Evolutionary conservation across 2,329 filamentous ascomycete genomes (phyloP), one percentile per base, ranked within the genome.

Genomic region (Diplocarpon rosae): DNA sequence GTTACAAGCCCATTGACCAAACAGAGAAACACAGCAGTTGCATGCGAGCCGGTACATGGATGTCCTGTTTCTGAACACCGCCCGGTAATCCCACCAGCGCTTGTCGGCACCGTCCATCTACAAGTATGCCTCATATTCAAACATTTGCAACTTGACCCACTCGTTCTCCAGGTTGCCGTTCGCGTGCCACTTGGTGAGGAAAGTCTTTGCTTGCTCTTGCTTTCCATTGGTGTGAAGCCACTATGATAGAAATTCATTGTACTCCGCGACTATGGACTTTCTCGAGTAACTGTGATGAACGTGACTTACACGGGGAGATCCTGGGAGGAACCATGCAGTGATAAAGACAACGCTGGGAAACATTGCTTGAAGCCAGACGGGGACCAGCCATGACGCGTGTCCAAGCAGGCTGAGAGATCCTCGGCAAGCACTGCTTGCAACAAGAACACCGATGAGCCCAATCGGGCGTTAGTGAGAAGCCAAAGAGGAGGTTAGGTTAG

Each of bases 61-160:
- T 1, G 66, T 65, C 40, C 66, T 66, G 2, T 66, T 68, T 51
- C 69, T 68, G 63, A 70, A 71, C 1, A 75, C 65, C 51, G 71
- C 71, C 37, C 65, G 62, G 55, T 74, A 75, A 53, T 75, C 71
- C 67, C 69, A 74, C 70, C 70, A 75, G 38, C 66, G 64, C 62
- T 74, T 74, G 48, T 75, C 72, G 1, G 69, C 69, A 7, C 68
- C 70, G 41, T 72, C 67, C 7, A 63, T 63, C n/a, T 67, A 65
- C 8, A 65, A 54, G 62, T 72, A 68, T 47, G 75, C 69, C 51
- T 69, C 66, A 48, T 74, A 65, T 54, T 71, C 69, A 30, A 58
- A 56, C 38, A 69, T 58, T 54, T 75, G 69, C 2, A 76, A 64
- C 51, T 68, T 64, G 2, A 75, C 73, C 50, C 73, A 68, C 1